Percentiles rank a stretch among this genome's conserved stretches.
Conservation (phyloP, 208 protist genomes). For the Phytomonas sp. region DNA sequence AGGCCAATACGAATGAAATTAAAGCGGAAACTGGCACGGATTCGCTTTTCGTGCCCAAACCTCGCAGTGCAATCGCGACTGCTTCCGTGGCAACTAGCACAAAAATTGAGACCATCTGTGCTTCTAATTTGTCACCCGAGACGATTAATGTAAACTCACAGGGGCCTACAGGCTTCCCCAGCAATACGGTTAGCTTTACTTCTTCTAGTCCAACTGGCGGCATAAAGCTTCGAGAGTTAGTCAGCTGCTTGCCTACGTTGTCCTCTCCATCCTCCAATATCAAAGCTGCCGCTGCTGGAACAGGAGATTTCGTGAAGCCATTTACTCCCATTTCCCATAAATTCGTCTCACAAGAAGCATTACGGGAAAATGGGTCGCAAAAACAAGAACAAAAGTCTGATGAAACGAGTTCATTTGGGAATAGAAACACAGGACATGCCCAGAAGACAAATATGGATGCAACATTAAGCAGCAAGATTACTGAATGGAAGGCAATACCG, state of each 20-base stretch:
- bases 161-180: neutral
- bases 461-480: neutral
- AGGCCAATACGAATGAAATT: neutral
- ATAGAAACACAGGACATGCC: neutral
- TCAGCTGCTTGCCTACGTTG: slow-evolving; percentile 3
- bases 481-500: slow-evolving; percentile 19
- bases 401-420: neutral
- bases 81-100: slow-evolving; percentile 6
- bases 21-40: neutral
- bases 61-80: slow-evolving; percentile 28
- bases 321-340: neutral
- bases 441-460: neutral
- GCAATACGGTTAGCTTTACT: slow-evolving; percentile 19
- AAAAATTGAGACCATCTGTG: slow-evolving; percentile 5
- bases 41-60: slow-evolving; percentile 27
- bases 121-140: neutral
- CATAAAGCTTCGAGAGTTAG: slow-evolving; percentile 33
- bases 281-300: neutral
- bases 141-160: neutral
- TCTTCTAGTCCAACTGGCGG: slow-evolving; percentile 19
- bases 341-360: neutral
- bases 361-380: neutral
- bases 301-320: neutral
- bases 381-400: neutral
- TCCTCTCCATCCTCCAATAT: slow-evolving; percentile 4